These are phyloP conservation scores for Aciculosporium take DNA, from an alignment of 2,329 filamentous ascomycete genomes.

Conservation along the genomic window DNA sequence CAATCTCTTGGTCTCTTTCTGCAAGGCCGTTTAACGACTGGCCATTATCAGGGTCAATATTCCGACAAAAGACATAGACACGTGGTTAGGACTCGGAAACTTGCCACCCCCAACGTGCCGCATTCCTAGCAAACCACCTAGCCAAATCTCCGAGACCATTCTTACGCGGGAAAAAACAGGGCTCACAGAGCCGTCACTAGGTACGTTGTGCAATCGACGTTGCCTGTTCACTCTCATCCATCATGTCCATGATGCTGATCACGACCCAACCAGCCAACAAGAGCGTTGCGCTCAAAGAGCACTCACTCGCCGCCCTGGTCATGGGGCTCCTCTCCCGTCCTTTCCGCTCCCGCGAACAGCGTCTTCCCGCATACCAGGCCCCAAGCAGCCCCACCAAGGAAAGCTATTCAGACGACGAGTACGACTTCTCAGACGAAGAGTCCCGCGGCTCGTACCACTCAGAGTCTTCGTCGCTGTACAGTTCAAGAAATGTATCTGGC, in stretches of 20 bases:
- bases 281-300: neutral
- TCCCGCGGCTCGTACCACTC: slow-evolving; percentile 22
- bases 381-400: slow-evolving; percentile 31
- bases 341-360: slow-evolving; percentile 31
- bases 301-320: slow-evolving; percentile 30
- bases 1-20: neutral
- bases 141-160: neutral
- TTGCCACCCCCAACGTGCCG: neutral
- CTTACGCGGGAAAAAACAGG: too few relatives aligned
- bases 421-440: slow-evolving; percentile 32
- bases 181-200: neutral
- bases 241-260: neutral
- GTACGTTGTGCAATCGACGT: too few relatives aligned
- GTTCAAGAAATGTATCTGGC: slow-evolving; percentile 40
- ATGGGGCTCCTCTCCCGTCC: slow-evolving; percentile 39
- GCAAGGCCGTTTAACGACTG: too few relatives aligned
- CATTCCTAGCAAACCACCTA: slow-evolving; percentile 2
- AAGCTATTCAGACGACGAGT: slow-evolving; percentile 35
- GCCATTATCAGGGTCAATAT: neutral
- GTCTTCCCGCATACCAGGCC: slow-evolving; percentile 38
- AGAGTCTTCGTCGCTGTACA: slow-evolving; percentile 29
- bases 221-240: too few relatives aligned
- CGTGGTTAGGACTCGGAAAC: neutral
- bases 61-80: neutral
- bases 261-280: neutral